Evolutionary conservation across 257 asterid species (phyloP), one percentile per base, ranked within the genome.

Genomic region (Anisodus acutangulus): DNA sequence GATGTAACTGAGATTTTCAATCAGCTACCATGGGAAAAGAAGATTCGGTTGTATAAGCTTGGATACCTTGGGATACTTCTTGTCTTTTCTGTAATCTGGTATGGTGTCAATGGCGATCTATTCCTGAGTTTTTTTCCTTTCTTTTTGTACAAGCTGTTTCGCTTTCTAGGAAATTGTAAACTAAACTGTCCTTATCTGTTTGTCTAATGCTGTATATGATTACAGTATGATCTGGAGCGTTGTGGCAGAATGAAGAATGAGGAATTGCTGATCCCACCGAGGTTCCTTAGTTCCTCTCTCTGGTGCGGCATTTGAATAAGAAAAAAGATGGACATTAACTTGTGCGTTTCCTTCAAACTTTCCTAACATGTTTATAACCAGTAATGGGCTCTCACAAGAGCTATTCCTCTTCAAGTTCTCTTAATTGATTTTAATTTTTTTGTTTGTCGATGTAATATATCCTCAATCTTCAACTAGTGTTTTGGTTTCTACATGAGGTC

Each of bases 1-100:
- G 97, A 95, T 85, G 98, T 95, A 67, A 95, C 98, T 54, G 98
- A 95, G 90, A 94, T 95, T 86, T 95, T 95, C 89, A 94, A 90
- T 87, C 97, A 90, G 88, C 93, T 95, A 79, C 85, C 91, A 10
- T 78, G 91, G 91, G 98, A 90, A 83, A 95, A 94, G 91, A 91
- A 88, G 87, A 85, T 90, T 60, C 86, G 97, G 68, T 66, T 94
- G 22, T 92, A 80, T 90, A 95, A 94, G 94, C 93, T 94, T 62
- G 97, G 94, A 71, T 95, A 93, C 87, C 83, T 90, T 69, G 87
- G 89, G 79, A 13, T 91, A 86, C 86, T 88, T 82, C 82, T 94
- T 85, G 90, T 87, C 43, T 67, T 87, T 82, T 90, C 98, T 12
- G 88, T 95, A 90, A 80, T 90, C 89, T 88, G 91, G 97, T 94